Evolutionary conservation across 768 basidiomycete species (phyloP).

Genomic region (Auriscalpium microsporum): DNA sequence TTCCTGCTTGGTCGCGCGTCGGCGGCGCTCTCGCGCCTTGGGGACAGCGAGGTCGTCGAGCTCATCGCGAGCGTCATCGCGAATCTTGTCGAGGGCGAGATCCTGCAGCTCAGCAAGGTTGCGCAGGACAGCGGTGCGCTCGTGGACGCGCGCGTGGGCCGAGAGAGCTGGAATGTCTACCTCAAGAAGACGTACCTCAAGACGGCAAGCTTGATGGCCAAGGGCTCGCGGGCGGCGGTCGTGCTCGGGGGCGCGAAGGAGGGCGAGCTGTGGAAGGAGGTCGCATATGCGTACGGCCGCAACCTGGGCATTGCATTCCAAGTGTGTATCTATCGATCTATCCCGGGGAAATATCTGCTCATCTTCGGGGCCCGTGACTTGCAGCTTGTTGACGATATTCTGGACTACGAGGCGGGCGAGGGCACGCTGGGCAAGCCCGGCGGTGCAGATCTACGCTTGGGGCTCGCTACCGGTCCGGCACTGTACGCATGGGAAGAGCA

Average conservation of each 20-base stretch:
- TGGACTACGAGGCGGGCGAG: slow-evolving; percentile 82
- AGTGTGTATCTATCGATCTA: slow-evolving; percentile 32
- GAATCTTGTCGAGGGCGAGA: slow-evolving; percentile 95
- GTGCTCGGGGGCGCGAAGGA: slow-evolving; percentile 76
- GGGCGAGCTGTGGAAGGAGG: slow-evolving; percentile 80
- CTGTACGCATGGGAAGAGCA: slow-evolving; percentile 84
- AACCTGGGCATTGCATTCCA: slow-evolving; percentile 95
- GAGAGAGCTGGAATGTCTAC: slow-evolving; percentile 66
- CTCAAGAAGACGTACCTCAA: slow-evolving; percentile 91
- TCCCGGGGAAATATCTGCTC: not conserved
- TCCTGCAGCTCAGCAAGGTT: slow-evolving; percentile 63
- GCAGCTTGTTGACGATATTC: slow-evolving; percentile 89
- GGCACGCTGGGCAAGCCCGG: slow-evolving; percentile 82
- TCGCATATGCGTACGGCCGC: slow-evolving; percentile 84
- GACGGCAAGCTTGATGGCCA: slow-evolving; percentile 87
- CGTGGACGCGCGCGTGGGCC: slow-evolving; percentile 21
- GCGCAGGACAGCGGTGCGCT: slow-evolving; percentile 32
- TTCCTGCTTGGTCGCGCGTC: slow-evolving; percentile 90
- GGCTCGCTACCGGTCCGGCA: slow-evolving; percentile 75
- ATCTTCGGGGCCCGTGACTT: not conserved
- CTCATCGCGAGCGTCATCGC: slow-evolving; percentile 86
- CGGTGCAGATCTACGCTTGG: slow-evolving; percentile 51
- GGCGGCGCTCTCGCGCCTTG: slow-evolving; percentile 79
- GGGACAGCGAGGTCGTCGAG: slow-evolving; percentile 86
- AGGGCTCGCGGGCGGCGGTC: slow-evolving; percentile 74